Evolutionary conservation across 2,329 filamentous ascomycete genomes (phyloP).

Genomic region (Diaporthe australafricana): DNA sequence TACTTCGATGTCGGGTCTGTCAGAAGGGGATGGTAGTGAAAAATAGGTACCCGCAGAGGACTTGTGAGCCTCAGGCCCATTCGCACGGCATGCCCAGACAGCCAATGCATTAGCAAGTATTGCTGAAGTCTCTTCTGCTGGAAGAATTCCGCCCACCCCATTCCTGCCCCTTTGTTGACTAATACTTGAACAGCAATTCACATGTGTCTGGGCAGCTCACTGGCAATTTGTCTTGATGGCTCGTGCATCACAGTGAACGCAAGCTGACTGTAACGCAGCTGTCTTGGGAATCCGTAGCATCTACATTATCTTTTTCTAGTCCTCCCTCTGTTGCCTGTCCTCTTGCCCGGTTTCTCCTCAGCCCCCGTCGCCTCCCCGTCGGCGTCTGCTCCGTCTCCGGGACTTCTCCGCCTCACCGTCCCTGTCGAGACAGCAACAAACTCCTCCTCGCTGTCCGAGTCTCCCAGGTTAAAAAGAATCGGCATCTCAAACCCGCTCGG

Average conservation of each 20-base stretch:
- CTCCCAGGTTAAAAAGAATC: slow-evolving; percentile 90
- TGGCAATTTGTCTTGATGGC: not conserved
- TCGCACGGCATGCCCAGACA: not conserved
- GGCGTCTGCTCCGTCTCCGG: slow-evolving; percentile 77
- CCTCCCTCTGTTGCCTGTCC: slow-evolving; percentile 52
- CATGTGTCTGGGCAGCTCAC: not conserved
- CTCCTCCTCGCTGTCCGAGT: slow-evolving; percentile 96
- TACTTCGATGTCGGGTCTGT: slow-evolving; percentile 1
- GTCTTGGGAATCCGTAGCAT: not conserved
- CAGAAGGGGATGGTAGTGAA: no score
- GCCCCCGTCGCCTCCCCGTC: slow-evolving; percentile 66
- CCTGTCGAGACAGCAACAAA: slow-evolving; percentile 76
- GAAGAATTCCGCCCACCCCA: not conserved
- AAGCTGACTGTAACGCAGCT: not conserved
- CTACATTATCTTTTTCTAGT: slow-evolving; percentile 52
- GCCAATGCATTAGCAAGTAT: not conserved
- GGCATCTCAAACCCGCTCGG: slow-evolving; percentile 84
- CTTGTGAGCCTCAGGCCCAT: not conserved
- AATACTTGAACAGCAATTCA: not conserved
- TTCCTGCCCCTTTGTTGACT: slow-evolving; percentile 2
- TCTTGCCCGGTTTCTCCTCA: slow-evolving; percentile 57
- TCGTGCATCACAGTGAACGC: not conserved
- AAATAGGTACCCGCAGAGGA: not conserved
- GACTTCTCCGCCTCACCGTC: slow-evolving; percentile 88
- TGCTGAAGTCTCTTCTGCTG: not conserved